Conservation (phyloP, 2,329 filamentous ascomycete species). For the Fusarium brachygibbosum region DNA sequence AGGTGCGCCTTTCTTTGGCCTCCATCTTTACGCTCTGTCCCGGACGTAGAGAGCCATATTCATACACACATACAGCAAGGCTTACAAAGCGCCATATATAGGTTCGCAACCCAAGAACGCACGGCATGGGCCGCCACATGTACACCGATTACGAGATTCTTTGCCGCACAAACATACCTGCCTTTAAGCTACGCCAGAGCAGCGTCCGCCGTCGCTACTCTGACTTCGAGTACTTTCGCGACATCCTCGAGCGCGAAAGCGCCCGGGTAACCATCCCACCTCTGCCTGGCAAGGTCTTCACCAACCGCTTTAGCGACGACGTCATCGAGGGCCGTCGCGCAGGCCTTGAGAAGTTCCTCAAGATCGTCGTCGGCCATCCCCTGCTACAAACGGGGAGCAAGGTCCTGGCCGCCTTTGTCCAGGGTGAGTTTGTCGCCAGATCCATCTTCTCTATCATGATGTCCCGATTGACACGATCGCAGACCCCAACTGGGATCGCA, state of each 20-base stretch:
- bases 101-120: slow-evolving; percentile 94
- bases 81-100: slow-evolving; percentile 56
- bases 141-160: slow-evolving; percentile 99
- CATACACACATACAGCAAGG: neutral
- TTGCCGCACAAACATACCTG: slow-evolving; percentile 97
- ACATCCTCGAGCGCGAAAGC: slow-evolving; percentile 95
- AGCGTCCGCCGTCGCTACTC: slow-evolving; percentile 94
- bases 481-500: slow-evolving; percentile 93
- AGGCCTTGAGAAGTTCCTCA: slow-evolving; percentile 93
- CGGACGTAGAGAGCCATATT: neutral
- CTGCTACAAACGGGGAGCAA: slow-evolving; percentile 97
- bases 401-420: slow-evolving; percentile 94
- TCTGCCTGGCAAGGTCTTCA: slow-evolving; percentile 96
- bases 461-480: slow-evolving; percentile 13
- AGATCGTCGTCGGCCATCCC: slow-evolving; percentile 97
- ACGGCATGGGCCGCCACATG: slow-evolving; percentile 94
- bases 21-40: neutral
- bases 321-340: slow-evolving; percentile 95
- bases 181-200: slow-evolving; percentile 94
- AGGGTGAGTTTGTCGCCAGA: slow-evolving; percentile 70
- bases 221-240: slow-evolving; percentile 98
- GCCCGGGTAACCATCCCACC: slow-evolving; percentile 96
- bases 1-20: slow-evolving; percentile 67
- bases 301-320: slow-evolving; percentile 97
- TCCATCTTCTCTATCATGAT: slow-evolving; percentile 17